Base-by-base conservation (phyloP, 164 flowering plant genomes). In the Piper betle region DNA sequence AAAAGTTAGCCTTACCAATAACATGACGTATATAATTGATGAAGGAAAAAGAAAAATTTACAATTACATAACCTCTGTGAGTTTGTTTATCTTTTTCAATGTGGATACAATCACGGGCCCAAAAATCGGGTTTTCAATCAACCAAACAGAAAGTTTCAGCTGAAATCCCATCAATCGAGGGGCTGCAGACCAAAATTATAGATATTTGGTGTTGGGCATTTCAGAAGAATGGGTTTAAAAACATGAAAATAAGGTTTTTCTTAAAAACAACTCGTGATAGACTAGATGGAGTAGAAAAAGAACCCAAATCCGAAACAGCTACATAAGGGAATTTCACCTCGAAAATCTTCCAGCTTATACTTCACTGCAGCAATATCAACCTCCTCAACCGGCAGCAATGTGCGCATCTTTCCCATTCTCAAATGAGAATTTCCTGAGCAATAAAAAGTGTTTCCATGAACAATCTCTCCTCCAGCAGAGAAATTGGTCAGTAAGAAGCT, bases 91-190 rank as follows among this genome's bases (percentile, higher is more conserved):
- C 76, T 79, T 80, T 76, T 84, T 86, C 80, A 89, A 41, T 19
- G 46, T 39, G 48, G 68, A 69, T 9, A 78, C 33, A 40, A 86
- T 74, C 63, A 74, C 52, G 54, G 86, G 64, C 54, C 96, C 91
- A 9, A 86, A 53, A 2, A 81, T 2, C 11, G 89, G 89, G 37
- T 74, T 60, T 64, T 87, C 96, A 1, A 82, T 0, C 37, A 87
- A 18, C 76, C 69, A 77, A 18, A 83, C 88, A 62, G 83, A 85
- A 17, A 86, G 48, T 80, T 71, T 85, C 65, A 89, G 64, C 42
- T 16, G 6, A 17, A 74, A 66, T 41, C 96, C 96, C 19, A 81
- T 79, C 71, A 87, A 59, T 74, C 81, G 87, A 7, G 96, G 96
- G 76, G 91, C 94, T 88, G 80, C 63, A 65, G 40, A 37, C 33